Evolutionary conservation across 306 rosid genomes (phyloP), one percentile per base, ranked within the genome.

Genomic region (Datisca glomerata): DNA sequence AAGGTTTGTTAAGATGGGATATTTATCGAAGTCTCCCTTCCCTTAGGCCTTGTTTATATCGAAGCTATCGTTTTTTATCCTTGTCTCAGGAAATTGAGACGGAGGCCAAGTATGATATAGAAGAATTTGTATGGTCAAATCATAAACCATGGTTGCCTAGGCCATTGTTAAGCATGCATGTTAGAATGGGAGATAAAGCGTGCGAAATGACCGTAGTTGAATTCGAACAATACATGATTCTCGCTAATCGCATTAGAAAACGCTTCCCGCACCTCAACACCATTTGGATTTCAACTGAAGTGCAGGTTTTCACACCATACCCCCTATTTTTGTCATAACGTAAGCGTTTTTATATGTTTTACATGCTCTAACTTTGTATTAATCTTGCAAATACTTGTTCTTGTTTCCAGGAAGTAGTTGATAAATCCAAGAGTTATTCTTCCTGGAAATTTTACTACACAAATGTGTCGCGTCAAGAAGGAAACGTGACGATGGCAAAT

Each of bases 141-240:
- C 95, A 80, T 67, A 78, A 68, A 65, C 70, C 91, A 39, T 80
- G 98, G 98, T 56, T 74, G 4, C 98, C 98, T 11, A 63, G 81
- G 74, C 95, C 93, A 21, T 63, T 80, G 28, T 69, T 81, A 29
- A 86, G 92, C 67, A 61, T 86, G 79, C 96, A 86, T 53, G 91
- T 86, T 19, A 78, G 96, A 61, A 81, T 75, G 92, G 94, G 92
- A 59, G 96, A 86, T 61, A 80, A 85, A 61, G 93, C 93, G 37
- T 68, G 77, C 12, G 98, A 89, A 77, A 80, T 89, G 98, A 80
- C 63, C 66, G 66, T 84, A 3, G 81, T 70, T 49, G 91, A 69
- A 20, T 84, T 84, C 52, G 75, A 77, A 68, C 68, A 55, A 9
- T 89, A 89, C 79, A 77, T 80, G 83, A 57, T 49, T 47, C 82